Percentiles rank a stretch among this genome's conserved stretches.
Evolutionary conservation across 2,329 filamentous ascomycete species (phyloP).

Genomic region (Trichoderma breve): DNA sequence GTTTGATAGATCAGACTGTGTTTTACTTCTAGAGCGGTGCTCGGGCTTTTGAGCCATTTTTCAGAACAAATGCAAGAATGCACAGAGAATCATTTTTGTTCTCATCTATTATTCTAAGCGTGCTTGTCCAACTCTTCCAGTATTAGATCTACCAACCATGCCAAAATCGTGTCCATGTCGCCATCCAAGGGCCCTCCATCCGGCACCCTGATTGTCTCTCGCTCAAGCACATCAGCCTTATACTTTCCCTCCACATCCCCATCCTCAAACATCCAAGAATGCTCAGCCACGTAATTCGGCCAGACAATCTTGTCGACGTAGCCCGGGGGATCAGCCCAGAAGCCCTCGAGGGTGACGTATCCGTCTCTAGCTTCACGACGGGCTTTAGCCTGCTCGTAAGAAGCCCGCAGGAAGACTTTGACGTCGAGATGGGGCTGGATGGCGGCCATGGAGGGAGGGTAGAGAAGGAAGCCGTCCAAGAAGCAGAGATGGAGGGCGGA

Average conservation of each 20-base stretch:
- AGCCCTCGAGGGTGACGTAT: slow-evolving; percentile 82
- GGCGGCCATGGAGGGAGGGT: slow-evolving; percentile 55
- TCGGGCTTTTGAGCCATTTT: neutral
- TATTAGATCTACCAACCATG: slow-evolving; percentile 66
- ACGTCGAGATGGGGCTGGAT: slow-evolving; percentile 66
- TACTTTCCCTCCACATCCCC: slow-evolving; percentile 63
- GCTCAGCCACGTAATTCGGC: slow-evolving; percentile 85
- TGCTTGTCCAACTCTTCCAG: slow-evolving; percentile 46
- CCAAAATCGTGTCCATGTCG: slow-evolving; percentile 60
- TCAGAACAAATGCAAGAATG: neutral
- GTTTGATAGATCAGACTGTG: neutral
- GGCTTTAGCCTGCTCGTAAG: slow-evolving; percentile 60
- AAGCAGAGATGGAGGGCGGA: slow-evolving; percentile 58
- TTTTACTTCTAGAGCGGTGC: neutral
- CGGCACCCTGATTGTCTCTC: slow-evolving; percentile 50
- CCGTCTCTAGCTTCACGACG: slow-evolving; percentile 68
- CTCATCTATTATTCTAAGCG: neutral
- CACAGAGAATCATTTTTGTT: neutral
- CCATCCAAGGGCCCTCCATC: slow-evolving; percentile 46
- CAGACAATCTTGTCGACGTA: slow-evolving; percentile 95
- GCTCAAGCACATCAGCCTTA: slow-evolving; percentile 44
- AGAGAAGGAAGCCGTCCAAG: slow-evolving; percentile 87
- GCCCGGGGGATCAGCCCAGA: slow-evolving; percentile 91
- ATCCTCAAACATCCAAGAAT: slow-evolving; percentile 73
- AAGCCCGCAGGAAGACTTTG: slow-evolving; percentile 73